Percentiles rank a stretch among this genome's conserved stretches.
phyloP scores from a whole-genome alignment of 805 yeast genomes.

The Jamesozyma rosinii region DNA sequence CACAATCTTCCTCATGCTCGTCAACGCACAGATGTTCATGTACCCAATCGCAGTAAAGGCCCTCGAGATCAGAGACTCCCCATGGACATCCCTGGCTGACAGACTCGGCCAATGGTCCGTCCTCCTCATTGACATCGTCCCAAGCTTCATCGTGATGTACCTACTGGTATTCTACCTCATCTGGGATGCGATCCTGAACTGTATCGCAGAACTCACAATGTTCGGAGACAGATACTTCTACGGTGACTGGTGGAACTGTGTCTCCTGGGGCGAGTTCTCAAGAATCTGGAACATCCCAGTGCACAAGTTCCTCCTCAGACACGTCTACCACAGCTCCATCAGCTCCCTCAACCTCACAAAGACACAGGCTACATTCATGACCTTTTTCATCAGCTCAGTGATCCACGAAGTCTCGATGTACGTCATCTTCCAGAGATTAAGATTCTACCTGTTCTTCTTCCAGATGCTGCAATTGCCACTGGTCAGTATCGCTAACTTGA shows the following conservation, averaged over 20 bases:
- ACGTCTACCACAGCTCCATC: constrained; percentile 86
- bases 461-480: constrained; percentile 89
- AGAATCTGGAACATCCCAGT: constrained; percentile 94
- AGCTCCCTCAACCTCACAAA: constrained; percentile 62
- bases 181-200: constrained; percentile 90
- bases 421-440: constrained; percentile 68
- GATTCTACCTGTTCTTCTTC: constrained; percentile 70
- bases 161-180: constrained; percentile 75
- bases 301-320: constrained; percentile 78
- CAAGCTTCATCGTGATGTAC: constrained; percentile 70
- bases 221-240: constrained; percentile 91
- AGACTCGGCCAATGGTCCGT: constrained; percentile 20
- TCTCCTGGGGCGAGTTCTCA: constrained; percentile 87
- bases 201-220: constrained; percentile 76
- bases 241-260: constrained; percentile 96
- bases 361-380: constrained; percentile 59
- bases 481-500: constrained; percentile 42
- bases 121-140: constrained; percentile 59
- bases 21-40: constrained; percentile 66
- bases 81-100: constrained; percentile 16
- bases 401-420: constrained; percentile 92
- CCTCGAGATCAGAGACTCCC: constrained; percentile 45
- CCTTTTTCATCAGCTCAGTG: constrained; percentile 69
- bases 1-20: constrained; percentile 71
- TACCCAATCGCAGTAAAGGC: constrained; percentile 67